Evolutionary conservation across 2,329 filamentous ascomycete genomes (phyloP).

Genomic region (Ascochyta lentis): DNA sequence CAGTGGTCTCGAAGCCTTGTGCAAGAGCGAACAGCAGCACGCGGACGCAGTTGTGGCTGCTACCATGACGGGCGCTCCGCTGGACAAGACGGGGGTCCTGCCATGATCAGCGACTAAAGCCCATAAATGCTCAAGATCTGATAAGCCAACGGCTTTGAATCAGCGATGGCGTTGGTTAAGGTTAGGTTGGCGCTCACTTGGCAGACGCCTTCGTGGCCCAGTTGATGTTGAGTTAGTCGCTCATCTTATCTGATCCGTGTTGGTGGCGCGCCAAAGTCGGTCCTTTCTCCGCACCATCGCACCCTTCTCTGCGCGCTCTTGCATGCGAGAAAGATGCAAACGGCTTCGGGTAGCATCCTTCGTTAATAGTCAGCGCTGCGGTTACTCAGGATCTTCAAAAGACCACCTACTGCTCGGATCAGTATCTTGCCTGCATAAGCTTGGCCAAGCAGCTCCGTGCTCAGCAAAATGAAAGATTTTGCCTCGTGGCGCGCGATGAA

Average conservation of each 20-base stretch:
- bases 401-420: not conserved
- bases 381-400: not conserved
- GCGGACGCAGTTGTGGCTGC: conserved; percentile 1
- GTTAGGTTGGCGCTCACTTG: conserved; percentile 7
- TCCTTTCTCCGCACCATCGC: not conserved
- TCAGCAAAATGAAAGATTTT: not conserved
- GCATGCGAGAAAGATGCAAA: not conserved
- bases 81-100: not conserved
- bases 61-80: conserved; percentile 1
- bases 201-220: conserved; percentile 3
- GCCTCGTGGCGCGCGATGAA: not conserved
- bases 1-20: conserved; percentile 1
- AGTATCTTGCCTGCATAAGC: not conserved
- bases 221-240: not conserved
- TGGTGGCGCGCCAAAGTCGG: not conserved
- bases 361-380: not conserved
- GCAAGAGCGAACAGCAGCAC: conserved; percentile 7
- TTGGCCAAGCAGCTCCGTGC: not conserved
- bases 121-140: conserved; percentile 4
- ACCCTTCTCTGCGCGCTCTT: not conserved
- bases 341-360: not conserved
- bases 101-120: conserved; percentile 4
- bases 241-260: conserved; percentile 13
- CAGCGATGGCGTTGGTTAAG: conserved; percentile 4
- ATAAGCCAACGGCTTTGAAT: conserved; percentile 2